phyloP scores from a whole-genome alignment of 2,329 filamentous ascomycete genomes.

The Pseudocercospora vitis region DNA sequence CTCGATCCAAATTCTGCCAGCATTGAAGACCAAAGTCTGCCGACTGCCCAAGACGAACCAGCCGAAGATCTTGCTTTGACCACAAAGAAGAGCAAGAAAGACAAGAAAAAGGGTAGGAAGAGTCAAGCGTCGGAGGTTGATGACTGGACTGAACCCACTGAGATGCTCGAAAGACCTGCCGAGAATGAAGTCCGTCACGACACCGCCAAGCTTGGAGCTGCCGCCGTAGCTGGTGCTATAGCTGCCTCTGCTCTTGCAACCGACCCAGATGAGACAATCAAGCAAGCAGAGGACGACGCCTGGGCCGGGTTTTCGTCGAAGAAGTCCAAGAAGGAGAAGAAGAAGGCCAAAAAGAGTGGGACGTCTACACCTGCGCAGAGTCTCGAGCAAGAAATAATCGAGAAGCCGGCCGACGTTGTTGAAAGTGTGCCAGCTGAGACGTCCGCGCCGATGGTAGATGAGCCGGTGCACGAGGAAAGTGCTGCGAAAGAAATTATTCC shows the following conservation, averaged over 20 bases:
- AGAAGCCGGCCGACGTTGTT: neutral
- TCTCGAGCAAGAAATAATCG: conserved; percentile 4
- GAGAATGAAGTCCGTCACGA: conserved; percentile 9
- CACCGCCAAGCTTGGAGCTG: conserved; percentile 11
- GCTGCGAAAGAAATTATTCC: neutral
- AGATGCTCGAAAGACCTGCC: conserved; percentile 10
- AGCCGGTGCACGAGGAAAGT: neutral
- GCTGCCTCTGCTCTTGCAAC: conserved; percentile 8
- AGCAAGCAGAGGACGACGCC: conserved; percentile 22
- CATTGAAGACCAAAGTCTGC: too few relatives aligned
- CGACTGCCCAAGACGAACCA: conserved; percentile 7
- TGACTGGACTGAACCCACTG: conserved; percentile 8
- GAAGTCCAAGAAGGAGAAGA: conserved; percentile 46
- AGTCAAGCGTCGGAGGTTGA: conserved; percentile 9
- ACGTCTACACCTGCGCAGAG: conserved; percentile 13
- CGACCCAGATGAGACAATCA: neutral
- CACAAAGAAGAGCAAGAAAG: conserved; percentile 33
- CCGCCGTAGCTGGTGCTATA: conserved; percentile 13
- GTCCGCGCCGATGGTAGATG: neutral
- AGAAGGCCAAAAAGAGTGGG: conserved; percentile 38
- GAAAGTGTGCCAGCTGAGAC: neutral
- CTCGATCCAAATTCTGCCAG: neutral
- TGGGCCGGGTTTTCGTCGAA: conserved; percentile 30
- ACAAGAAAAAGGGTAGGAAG: too few relatives aligned
- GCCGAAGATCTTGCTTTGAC: conserved; percentile 17